phyloP scores from a whole-genome alignment of 495 filamentous ascomycete genomes.

The Penicillium canescens region DNA sequence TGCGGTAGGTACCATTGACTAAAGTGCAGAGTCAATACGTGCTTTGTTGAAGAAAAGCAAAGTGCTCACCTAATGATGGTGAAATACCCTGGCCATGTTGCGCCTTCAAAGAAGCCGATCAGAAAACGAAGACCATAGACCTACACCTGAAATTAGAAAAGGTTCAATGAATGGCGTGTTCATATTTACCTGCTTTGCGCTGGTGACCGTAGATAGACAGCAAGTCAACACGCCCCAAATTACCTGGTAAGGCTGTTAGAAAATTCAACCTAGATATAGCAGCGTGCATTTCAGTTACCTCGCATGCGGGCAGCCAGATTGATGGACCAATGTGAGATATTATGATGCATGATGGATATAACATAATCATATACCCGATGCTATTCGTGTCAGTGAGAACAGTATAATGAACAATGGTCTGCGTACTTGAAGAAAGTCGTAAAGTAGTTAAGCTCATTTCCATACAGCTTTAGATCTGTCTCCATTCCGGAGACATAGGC shows the following conservation, averaged over 20 bases:
- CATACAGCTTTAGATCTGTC: constrained; percentile 26
- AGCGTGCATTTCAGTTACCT: background rate
- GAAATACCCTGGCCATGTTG: constrained; percentile 18
- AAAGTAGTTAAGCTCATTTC: constrained; percentile 45
- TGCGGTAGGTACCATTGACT: constrained; percentile 20
- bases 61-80: constrained; percentile 17
- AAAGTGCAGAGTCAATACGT: background rate
- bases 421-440: constrained; percentile 38
- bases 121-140: constrained; percentile 18
- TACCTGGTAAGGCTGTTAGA: constrained; percentile 1
- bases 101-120: constrained; percentile 17
- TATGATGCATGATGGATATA: constrained; percentile 20
- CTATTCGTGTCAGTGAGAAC: constrained; percentile 2
- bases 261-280: background rate
- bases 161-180: background rate
- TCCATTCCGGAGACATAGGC: constrained; percentile 23
- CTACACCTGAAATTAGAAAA: background rate
- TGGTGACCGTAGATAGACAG: constrained; percentile 14
- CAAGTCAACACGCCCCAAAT: constrained; percentile 19
- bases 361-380: constrained; percentile 22
- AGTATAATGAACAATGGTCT: background rate
- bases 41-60: background rate
- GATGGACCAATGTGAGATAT: constrained; percentile 17
- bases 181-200: constrained; percentile 11
- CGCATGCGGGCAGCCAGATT: constrained; percentile 19